A percentile compares a stretch with the other conserved stretches of the same genome.
phyloP scores from a whole-genome alignment of 2,329 filamentous ascomycete species.

The Pezicula carpinea region DNA sequence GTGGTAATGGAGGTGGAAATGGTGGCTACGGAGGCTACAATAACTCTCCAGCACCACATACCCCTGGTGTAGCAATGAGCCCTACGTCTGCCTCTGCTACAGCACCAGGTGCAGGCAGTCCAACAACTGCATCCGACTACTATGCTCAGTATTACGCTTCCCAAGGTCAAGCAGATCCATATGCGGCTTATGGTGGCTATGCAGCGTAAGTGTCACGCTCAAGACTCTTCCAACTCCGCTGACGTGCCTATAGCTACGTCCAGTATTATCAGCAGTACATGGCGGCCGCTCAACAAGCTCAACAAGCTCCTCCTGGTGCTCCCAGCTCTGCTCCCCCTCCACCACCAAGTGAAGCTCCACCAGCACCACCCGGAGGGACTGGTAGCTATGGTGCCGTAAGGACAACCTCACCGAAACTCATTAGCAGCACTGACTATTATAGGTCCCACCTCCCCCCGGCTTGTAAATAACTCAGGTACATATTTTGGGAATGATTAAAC shows the following conservation, averaged over 20 bases:
- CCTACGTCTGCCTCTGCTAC: conserved; percentile 36
- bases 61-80: conserved; percentile 30
- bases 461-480: conserved; percentile 28
- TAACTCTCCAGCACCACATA: conserved; percentile 26
- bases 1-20: conserved; percentile 29
- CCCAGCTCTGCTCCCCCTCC: conserved; percentile 49
- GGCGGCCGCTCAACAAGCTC: conserved; percentile 46
- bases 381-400: conserved; percentile 55
- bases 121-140: conserved; percentile 51
- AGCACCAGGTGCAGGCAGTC: conserved; percentile 38
- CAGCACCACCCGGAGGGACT: conserved; percentile 57
- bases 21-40: conserved; percentile 35
- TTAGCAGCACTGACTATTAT: conserved; percentile 10
- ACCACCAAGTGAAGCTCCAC: conserved; percentile 51
- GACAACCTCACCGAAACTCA: neutral
- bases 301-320: conserved; percentile 39
- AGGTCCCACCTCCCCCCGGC: conserved; percentile 48
- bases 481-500: neutral
- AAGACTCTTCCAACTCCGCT: conserved; percentile 9
- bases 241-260: conserved; percentile 42
- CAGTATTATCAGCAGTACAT: conserved; percentile 74
- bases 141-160: conserved; percentile 76
- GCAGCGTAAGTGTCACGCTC: conserved; percentile 52
- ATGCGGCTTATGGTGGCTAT: conserved; percentile 88
- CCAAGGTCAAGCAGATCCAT: conserved; percentile 63